A percentile compares a stretch with the other conserved stretches of the same genome.
Conservation (phyloP, 345 rosid genomes). For the Sisymbrium irio region DNA sequence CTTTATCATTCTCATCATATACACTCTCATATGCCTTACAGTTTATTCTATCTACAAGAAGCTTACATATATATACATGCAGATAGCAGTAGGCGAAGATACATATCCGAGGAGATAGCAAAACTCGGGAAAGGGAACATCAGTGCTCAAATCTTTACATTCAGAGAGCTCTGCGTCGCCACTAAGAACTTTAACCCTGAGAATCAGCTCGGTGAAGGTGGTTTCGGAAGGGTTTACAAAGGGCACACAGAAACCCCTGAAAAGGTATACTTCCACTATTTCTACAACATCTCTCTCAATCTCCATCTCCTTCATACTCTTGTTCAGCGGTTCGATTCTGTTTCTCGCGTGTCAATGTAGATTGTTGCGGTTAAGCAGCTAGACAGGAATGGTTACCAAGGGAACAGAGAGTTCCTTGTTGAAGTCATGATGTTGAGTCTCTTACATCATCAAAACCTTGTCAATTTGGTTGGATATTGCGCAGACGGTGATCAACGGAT, state of each 20-base stretch:
- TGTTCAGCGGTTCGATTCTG: background rate
- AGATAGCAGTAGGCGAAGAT: conserved; percentile 76
- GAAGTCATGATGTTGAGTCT: conserved; percentile 77
- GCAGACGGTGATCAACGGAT: conserved; percentile 74
- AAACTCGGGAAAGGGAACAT: conserved; percentile 71
- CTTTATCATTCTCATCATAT: background rate
- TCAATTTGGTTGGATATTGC: conserved; percentile 73
- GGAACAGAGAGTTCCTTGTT: conserved; percentile 74
- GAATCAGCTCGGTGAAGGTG: conserved; percentile 85
- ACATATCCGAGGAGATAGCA: conserved; percentile 57
- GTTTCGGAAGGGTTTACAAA: conserved; percentile 91
- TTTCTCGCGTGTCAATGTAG: conserved; percentile 29
- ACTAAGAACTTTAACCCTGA: conserved; percentile 68
- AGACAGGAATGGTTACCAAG: conserved; percentile 82
- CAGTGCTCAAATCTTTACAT: conserved; percentile 56
- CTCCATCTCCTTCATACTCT: background rate
- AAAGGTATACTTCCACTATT: conserved; percentile 30
- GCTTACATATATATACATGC: conserved; percentile 12
- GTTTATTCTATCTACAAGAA: background rate
- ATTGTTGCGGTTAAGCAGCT: conserved; percentile 76
- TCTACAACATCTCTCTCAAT: background rate
- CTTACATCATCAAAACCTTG: conserved; percentile 65
- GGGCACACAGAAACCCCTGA: conserved; percentile 49
- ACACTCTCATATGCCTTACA: conserved; percentile 1
- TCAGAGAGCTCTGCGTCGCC: conserved; percentile 57